Evolutionary conservation across 2,329 filamentous ascomycete genomes (phyloP).

Genomic region (Botryotinia narcissicola): DNA sequence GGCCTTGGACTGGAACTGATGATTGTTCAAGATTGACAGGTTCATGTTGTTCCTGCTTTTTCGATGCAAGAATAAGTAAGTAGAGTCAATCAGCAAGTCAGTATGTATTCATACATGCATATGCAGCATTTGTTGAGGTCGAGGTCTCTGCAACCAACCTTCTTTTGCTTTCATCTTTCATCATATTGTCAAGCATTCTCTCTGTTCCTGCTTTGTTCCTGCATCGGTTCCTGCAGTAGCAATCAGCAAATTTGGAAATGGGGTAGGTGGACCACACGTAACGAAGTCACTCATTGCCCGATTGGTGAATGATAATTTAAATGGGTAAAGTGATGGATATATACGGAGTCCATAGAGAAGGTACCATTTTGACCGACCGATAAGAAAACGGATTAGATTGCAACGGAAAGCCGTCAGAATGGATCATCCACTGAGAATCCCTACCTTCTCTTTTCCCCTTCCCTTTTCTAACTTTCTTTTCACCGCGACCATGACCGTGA

Average conservation of each 20-base stretch:
- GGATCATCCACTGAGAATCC: slow-evolving; percentile 13
- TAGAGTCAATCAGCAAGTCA: background rate
- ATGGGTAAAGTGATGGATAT: slow-evolving; percentile 5
- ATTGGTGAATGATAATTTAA: slow-evolving; percentile 19
- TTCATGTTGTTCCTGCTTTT: slow-evolving; percentile 14
- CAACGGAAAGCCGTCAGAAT: background rate
- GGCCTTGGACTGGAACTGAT: background rate
- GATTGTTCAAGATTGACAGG: background rate
- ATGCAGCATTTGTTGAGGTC: slow-evolving; percentile 12
- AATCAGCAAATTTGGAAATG: slow-evolving; percentile 8
- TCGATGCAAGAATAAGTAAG: slow-evolving; percentile 3
- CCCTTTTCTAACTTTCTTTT: background rate
- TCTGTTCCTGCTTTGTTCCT: slow-evolving; percentile 36
- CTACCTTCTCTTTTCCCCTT: background rate
- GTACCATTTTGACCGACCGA: slow-evolving; percentile 4
- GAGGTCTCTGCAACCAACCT: slow-evolving; percentile 15
- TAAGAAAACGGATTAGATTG: slow-evolving; percentile 12
- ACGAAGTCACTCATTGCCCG: slow-evolving; percentile 18
- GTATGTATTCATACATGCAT: slow-evolving; percentile 13
- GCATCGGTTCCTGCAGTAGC: slow-evolving; percentile 36
- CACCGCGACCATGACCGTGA: slow-evolving; percentile 15
- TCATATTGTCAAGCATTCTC: slow-evolving; percentile 9
- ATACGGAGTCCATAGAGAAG: background rate
- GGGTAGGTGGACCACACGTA: background rate
- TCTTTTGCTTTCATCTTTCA: slow-evolving; percentile 8